Percentiles rank a stretch among this genome's conserved stretches.
Evolutionary conservation across 768 basidiomycete genomes (phyloP).

Genomic region (Lactarius hengduanensis): DNA sequence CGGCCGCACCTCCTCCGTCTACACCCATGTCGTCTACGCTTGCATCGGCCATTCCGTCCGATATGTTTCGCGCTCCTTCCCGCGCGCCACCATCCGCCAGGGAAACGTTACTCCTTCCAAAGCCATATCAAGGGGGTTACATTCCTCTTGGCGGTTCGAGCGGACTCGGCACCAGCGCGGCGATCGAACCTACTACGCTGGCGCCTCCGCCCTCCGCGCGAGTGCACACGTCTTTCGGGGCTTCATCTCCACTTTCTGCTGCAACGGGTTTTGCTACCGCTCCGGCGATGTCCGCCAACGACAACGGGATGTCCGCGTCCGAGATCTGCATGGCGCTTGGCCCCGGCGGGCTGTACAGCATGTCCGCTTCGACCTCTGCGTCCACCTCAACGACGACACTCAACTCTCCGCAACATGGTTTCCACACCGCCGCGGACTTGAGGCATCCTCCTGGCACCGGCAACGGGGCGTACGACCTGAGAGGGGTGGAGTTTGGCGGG

Average conservation of each 20-base stretch:
- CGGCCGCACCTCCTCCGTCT: neutral
- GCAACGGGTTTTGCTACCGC: neutral
- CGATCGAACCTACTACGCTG: neutral
- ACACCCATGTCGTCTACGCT: neutral
- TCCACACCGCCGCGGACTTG: slow-evolving; percentile 10
- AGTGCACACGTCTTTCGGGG: neutral
- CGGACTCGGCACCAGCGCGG: neutral
- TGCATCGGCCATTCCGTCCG: neutral
- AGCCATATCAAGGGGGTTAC: slow-evolving; percentile 13
- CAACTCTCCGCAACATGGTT: slow-evolving; percentile 11
- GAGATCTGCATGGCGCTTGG: neutral
- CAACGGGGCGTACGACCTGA: slow-evolving; percentile 9
- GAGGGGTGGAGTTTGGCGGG: slow-evolving; percentile 18
- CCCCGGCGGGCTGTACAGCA: neutral
- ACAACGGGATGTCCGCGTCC: neutral
- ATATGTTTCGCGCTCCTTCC: neutral
- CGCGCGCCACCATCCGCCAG: neutral
- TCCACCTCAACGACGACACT: slow-evolving; percentile 4
- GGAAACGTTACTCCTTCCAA: neutral
- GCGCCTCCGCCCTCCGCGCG: neutral
- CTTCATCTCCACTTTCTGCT: neutral
- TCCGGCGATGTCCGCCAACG: neutral
- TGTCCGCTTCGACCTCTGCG: neutral
- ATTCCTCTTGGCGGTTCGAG: slow-evolving; percentile 18
- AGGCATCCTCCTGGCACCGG: neutral